Percentiles rank a stretch among this genome's conserved stretches.
phyloP scores from a whole-genome alignment of 2,329 filamentous ascomycete genomes.

The Paraphoma sp. region DNA sequence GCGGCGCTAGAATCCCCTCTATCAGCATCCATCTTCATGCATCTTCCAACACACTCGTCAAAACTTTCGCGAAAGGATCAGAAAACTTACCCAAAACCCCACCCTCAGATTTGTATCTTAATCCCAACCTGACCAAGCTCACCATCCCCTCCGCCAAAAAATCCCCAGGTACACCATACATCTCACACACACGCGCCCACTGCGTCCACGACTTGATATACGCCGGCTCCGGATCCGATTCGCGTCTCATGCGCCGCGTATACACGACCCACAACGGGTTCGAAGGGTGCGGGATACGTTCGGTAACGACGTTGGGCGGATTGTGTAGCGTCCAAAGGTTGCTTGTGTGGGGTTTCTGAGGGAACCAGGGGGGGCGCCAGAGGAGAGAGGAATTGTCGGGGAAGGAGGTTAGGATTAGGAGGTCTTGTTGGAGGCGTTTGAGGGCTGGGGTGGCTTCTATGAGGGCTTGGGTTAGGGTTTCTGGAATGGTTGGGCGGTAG shows the following conservation, averaged over 20 bases:
- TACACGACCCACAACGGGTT: constrained; percentile 7
- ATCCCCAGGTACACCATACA: constrained; percentile 28
- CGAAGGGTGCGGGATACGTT: constrained; percentile 14
- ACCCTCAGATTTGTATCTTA: constrained; percentile 9
- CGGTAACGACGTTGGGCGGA: constrained; percentile 38
- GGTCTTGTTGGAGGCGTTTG: constrained; percentile 33
- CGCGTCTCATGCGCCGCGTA: constrained; percentile 30
- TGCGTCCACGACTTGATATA: constrained; percentile 31
- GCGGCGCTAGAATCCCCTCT: constrained; percentile 13
- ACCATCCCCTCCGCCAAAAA: constrained; percentile 32
- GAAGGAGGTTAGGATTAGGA: constrained; percentile 34
- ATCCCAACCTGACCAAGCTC: constrained; percentile 22
- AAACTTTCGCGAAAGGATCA: background rate
- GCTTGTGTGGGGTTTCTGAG: background rate
- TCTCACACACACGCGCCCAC: constrained; percentile 30
- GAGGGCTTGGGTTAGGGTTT: constrained; percentile 17
- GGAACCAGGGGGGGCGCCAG: constrained; percentile 41
- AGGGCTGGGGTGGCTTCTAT: constrained; percentile 16
- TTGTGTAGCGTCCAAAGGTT: constrained; percentile 37
- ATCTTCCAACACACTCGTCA: background rate
- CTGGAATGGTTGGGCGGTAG: background rate
- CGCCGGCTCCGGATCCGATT: constrained; percentile 15
- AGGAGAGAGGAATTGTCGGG: constrained; percentile 33
- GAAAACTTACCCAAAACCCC: constrained; percentile 14
- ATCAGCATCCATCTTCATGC: too few relatives aligned